Conservation (phyloP, 2,329 filamentous ascomycete species). For the Periconia sp. region DNA sequence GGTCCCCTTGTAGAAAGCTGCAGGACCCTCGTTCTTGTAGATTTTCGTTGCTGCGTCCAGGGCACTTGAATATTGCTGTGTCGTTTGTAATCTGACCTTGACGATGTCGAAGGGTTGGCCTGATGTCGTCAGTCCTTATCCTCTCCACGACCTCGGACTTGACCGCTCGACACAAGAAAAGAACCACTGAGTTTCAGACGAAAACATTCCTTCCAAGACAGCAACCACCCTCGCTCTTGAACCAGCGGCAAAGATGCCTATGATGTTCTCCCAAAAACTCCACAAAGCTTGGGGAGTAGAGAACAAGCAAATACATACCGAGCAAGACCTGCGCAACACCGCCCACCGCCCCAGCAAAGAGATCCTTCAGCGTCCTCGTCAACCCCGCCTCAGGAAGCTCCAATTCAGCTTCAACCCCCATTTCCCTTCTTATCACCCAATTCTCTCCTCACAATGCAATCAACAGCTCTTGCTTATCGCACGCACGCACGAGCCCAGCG, state of each 20-base stretch:
- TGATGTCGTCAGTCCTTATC: conserved; percentile 36
- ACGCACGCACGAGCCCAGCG: conserved; percentile 16
- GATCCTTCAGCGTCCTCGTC: conserved; percentile 73
- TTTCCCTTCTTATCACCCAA: conserved; percentile 14
- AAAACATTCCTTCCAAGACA: no score
- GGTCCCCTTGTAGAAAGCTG: conserved; percentile 98
- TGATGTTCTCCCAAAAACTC: no score
- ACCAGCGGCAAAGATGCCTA: no score
- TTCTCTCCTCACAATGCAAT: conserved; percentile 2
- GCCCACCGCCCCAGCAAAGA: conserved; percentile 88
- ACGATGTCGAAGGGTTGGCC: conserved; percentile 75
- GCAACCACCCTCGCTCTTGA: no score
- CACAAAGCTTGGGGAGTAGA: no score
- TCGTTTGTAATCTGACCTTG: conserved; percentile 95
- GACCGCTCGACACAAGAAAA: no score
- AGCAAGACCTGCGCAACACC: conserved; percentile 93
- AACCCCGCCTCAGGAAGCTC: conserved; percentile 44
- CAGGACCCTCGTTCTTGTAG: conserved; percentile 82
- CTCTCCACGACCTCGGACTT: neutral
- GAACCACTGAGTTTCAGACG: no score
- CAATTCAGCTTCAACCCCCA: conserved; percentile 47
- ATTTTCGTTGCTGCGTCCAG: conserved; percentile 82
- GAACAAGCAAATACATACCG: conserved; percentile 67
- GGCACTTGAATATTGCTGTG: conserved; percentile 78
- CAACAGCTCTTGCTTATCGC: no score